Evolutionary conservation across 306 rosid species (phyloP).

Genomic region (Psophocarpus tetragonolobus): DNA sequence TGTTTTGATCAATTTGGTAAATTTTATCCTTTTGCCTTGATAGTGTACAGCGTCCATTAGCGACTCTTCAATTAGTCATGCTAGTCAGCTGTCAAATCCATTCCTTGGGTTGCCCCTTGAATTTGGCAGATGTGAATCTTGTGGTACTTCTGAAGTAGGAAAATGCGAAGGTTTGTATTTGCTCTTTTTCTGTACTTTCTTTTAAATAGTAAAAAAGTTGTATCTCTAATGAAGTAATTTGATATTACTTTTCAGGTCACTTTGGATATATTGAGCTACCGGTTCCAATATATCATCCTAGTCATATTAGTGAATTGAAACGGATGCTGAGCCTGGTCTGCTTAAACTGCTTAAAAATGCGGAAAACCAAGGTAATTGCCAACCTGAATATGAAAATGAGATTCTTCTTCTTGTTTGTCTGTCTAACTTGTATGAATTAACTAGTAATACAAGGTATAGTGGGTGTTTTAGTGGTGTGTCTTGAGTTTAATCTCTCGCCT

Average conservation of each 20-base stretch:
- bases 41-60: constrained; percentile 85
- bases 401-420: not conserved
- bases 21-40: constrained; percentile 30
- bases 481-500: not conserved
- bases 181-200: constrained; percentile 13
- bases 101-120: constrained; percentile 95
- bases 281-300: constrained; percentile 85
- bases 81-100: constrained; percentile 86
- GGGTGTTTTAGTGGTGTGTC: not conserved
- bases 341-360: constrained; percentile 70
- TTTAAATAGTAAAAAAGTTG: not conserved
- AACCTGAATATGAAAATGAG: constrained; percentile 10
- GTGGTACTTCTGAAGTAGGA: constrained; percentile 88
- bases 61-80: constrained; percentile 73
- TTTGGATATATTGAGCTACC: constrained; percentile 90
- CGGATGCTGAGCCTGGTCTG: constrained; percentile 70
- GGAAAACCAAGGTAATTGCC: constrained; percentile 72
- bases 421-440: not conserved
- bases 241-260: constrained; percentile 67
- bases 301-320: constrained; percentile 73
- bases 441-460: not conserved
- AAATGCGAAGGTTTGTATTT: constrained; percentile 77
- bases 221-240: constrained; percentile 4
- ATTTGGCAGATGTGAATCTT: constrained; percentile 86
- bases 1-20: constrained; percentile 16